Evolutionary conservation across 2,329 filamentous ascomycete genomes (phyloP).

Genomic region (Xylariomycetidae sp.): DNA sequence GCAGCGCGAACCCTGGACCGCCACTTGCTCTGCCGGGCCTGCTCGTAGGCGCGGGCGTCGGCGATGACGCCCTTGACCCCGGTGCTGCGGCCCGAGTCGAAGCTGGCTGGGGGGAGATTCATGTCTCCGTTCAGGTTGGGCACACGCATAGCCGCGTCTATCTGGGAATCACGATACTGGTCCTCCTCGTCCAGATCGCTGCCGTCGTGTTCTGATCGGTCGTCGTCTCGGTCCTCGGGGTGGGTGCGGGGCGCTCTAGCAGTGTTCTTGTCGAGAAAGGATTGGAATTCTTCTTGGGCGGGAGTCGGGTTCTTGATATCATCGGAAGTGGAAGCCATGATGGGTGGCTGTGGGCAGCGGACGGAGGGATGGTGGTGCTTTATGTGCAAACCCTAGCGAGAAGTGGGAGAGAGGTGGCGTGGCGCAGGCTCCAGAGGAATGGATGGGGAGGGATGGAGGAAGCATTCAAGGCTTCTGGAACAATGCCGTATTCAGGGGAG

Average conservation of each 20-base stretch:
- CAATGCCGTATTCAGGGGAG: conserved; percentile 21
- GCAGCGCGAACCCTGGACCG: conserved; percentile 47
- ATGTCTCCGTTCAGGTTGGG: conserved; percentile 48
- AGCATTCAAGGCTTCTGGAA: conserved; percentile 19
- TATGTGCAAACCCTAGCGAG: too few relatives aligned
- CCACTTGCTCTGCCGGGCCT: conserved; percentile 56
- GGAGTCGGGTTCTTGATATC: conserved; percentile 40
- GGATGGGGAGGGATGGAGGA: conserved; percentile 11
- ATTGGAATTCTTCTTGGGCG: conserved; percentile 64
- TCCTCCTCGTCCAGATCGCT: conserved; percentile 53
- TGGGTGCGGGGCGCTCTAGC: conserved; percentile 41
- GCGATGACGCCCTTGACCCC: conserved; percentile 86
- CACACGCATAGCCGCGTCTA: conserved; percentile 63
- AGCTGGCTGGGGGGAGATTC: conserved; percentile 57
- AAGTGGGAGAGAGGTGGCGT: too few relatives aligned
- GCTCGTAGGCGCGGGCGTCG: conserved; percentile 73
- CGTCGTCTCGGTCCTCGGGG: conserved; percentile 54
- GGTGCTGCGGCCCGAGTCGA: conserved; percentile 66
- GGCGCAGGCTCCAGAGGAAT: background rate
- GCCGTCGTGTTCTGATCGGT: conserved; percentile 36
- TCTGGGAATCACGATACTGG: conserved; percentile 45
- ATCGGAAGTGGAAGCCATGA: conserved; percentile 39
- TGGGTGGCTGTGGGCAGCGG: conserved; percentile 14
- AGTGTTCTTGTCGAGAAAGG: conserved; percentile 54
- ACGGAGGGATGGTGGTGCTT: conserved; percentile 9